phyloP scores from a whole-genome alignment of 1,284 basidiomycete genomes.

The Cystobasidium pallidum region DNA sequence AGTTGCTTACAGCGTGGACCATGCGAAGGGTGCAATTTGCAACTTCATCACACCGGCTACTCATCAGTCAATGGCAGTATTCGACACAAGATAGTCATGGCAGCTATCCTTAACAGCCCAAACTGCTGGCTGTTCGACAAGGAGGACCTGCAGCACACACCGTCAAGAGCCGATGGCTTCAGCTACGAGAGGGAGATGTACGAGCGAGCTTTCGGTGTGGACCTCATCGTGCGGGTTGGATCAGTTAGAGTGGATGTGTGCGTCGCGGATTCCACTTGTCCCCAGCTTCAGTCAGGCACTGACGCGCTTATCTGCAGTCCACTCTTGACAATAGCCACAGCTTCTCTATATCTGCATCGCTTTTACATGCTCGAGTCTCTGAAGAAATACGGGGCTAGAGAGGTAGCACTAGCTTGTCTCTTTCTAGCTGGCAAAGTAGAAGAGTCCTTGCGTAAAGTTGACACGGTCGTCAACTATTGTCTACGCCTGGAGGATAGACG shows the following conservation, averaged over 20 bases:
- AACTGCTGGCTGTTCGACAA: slow-evolving; percentile 39
- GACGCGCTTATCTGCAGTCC: slow-evolving; percentile 40
- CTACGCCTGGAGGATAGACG: slow-evolving; percentile 43
- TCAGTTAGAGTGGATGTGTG: slow-evolving; percentile 38
- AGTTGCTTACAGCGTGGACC: too few relatives aligned
- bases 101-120: slow-evolving; percentile 18
- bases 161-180: slow-evolving; percentile 37
- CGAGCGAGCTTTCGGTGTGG: slow-evolving; percentile 36
- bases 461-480: slow-evolving; percentile 47
- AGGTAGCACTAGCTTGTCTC: slow-evolving; percentile 48
- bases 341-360: slow-evolving; percentile 51
- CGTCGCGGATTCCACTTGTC: not conserved
- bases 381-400: slow-evolving; percentile 47
- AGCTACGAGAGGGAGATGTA: slow-evolving; percentile 31
- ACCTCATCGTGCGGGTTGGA: slow-evolving; percentile 42
- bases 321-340: slow-evolving; percentile 49
- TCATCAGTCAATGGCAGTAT: not conserved
- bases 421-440: slow-evolving; percentile 54
- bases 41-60: too few relatives aligned
- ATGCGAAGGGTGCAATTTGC: too few relatives aligned
- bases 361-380: slow-evolving; percentile 54
- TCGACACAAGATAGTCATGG: not conserved
- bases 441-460: slow-evolving; percentile 48
- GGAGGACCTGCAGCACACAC: slow-evolving; percentile 34
- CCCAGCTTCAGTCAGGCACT: not conserved